phyloP scores from a whole-genome alignment of 192 early-diverging fungal species.

The Haplosporangium gracile region DNA sequence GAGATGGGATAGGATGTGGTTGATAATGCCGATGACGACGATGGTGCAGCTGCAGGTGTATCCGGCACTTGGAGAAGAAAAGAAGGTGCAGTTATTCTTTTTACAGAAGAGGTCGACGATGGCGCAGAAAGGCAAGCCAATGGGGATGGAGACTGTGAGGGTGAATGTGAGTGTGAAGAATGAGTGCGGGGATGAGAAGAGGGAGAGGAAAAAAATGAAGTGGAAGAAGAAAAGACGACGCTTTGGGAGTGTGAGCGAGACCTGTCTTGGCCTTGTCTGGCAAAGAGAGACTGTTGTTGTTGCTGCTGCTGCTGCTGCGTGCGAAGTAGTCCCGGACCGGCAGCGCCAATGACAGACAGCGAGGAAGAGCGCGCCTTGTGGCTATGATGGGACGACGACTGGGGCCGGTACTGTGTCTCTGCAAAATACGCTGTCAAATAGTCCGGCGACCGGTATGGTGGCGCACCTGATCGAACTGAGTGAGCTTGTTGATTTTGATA shows the following conservation, averaged over 20 bases:
- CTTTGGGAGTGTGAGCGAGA: conserved; percentile 23
- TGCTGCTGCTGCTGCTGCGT: neutral
- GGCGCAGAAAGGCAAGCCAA: neutral
- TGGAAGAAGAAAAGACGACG: neutral
- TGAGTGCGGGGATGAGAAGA: neutral
- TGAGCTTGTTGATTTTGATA: neutral
- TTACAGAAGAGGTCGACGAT: conserved; percentile 1
- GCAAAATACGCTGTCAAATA: conserved; percentile 54
- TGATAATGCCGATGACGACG: neutral
- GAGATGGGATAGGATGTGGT: neutral
- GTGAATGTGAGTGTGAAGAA: neutral
- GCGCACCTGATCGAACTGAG: neutral
- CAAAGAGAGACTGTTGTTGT: neutral
- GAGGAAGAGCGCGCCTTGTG: conserved; percentile 5
- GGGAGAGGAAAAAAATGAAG: neutral
- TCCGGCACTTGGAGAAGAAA: neutral
- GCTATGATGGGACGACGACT: neutral
- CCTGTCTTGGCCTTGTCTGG: conserved; percentile 34
- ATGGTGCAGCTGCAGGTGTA: neutral
- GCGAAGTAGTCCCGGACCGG: neutral
- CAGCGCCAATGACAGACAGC: conserved; percentile 5
- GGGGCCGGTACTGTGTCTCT: conserved; percentile 12
- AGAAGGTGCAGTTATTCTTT: neutral
- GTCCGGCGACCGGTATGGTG: conserved; percentile 34
- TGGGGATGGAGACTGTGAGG: neutral